Conservation (phyloP, 129 eudicot species). For the Artemisia argyi region DNA sequence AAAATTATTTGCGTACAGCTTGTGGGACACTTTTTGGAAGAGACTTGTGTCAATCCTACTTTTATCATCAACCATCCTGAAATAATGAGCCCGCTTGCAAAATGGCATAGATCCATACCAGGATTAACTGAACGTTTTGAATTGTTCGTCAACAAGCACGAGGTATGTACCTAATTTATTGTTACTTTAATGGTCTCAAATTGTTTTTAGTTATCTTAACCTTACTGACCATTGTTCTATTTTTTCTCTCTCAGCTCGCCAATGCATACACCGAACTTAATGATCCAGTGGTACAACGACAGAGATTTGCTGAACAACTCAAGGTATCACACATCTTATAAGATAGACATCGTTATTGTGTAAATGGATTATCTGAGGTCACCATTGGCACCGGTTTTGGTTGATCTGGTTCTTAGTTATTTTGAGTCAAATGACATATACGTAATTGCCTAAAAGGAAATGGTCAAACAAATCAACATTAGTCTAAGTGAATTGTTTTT, state of each 20-base stretch:
- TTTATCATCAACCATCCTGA: conserved; percentile 94
- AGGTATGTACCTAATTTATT: conserved; percentile 39
- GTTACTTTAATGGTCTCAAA: neutral
- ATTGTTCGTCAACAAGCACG: conserved; percentile 90
- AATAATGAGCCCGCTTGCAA: conserved; percentile 98
- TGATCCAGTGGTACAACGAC: conserved; percentile 96
- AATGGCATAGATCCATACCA: conserved; percentile 91
- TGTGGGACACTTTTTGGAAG: conserved; percentile 50
- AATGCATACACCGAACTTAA: conserved; percentile 96
- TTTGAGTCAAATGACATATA: too few species aligned
- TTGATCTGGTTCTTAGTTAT: too few species aligned
- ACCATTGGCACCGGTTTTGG: neutral
- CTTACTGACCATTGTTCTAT: neutral
- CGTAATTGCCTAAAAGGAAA: too few species aligned
- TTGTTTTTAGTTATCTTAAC: neutral
- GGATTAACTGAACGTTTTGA: conserved; percentile 93
- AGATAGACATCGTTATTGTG: neutral
- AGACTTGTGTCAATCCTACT: conserved; percentile 77
- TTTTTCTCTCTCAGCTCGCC: conserved; percentile 57
- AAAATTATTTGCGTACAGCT: neutral
- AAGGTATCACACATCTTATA: conserved; percentile 45
- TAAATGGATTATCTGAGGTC: neutral
- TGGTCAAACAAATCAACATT: too few species aligned
- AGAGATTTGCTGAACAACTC: conserved; percentile 91
- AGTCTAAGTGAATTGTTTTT: too few species aligned